A percentile compares a stretch with the other conserved stretches of the same genome.
These are phyloP conservation scores for Thelephora ganbajun DNA, from an alignment of 768 basidiomycete genomes.

Conservation along the genomic window DNA sequence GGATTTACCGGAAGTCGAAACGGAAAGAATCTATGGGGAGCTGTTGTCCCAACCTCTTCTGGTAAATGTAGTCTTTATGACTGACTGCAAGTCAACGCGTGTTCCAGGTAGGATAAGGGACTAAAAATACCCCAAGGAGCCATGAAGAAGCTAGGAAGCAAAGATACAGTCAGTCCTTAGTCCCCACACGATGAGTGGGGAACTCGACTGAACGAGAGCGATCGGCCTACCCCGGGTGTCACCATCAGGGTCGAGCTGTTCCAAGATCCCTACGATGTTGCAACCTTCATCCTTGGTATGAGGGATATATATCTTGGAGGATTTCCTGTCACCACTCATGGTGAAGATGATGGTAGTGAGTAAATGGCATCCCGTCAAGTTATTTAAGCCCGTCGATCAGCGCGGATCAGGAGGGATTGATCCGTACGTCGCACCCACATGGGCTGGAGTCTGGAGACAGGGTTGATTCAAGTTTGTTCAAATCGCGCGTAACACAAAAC, in stretches of 20 bases:
- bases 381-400: too few species aligned
- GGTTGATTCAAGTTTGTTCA: not conserved
- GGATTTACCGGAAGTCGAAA: conserved; percentile 69
- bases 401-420: conserved; percentile 6
- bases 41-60: conserved; percentile 49
- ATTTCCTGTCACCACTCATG: conserved; percentile 13
- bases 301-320: conserved; percentile 40
- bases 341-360: not conserved
- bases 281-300: conserved; percentile 28
- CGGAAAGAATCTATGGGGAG: conserved; percentile 72
- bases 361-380: conserved; percentile 5
- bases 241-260: conserved; percentile 37
- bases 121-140: conserved; percentile 52
- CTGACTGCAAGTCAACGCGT: conserved; percentile 21
- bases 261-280: conserved; percentile 43
- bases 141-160: conserved; percentile 54
- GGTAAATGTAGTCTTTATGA: conserved; percentile 79
- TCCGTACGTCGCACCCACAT: not conserved
- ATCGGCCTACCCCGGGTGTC: conserved; percentile 45
- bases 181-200: conserved; percentile 8
- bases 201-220: conserved; percentile 38
- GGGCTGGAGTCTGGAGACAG: not conserved
- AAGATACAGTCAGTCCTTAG: not conserved
- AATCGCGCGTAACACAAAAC: not conserved
- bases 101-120: not conserved